Evolutionary conservation across 140 eudicot genomes (phyloP), one percentile per base, ranked within the genome.

Genomic region (Stevia rebaudiana): DNA sequence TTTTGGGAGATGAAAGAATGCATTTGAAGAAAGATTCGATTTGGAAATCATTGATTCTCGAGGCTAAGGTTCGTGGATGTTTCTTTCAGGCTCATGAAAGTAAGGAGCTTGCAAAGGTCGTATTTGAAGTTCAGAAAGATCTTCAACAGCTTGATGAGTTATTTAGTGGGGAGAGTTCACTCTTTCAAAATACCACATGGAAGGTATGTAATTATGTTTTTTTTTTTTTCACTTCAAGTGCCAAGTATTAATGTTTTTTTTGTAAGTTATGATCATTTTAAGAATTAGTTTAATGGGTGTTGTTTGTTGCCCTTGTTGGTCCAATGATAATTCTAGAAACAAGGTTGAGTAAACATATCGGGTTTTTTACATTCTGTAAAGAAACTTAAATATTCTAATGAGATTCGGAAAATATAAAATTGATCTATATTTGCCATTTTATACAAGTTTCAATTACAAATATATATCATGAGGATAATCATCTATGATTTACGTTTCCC

Each of bases 121-220:
- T 89, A 36, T 22, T 80, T 50, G 80, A 85, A 68, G 83, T 78
- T 31, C 84, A 81, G 74, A 79, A 83, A 62, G 95, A 86, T 68
- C 81, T 90, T 42, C 63, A 73, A 33, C 85, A 83, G 53, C 94
- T 86, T 16, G 92, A 86, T 11, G 92, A 89, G 73, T 70, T 89
- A 54, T 79, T 90, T 4, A 76, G 68, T 23, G 86, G 75, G 9
- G 78, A 86, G 36, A 83, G 81, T 65, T 39, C 63, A 48, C 74
- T 86, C 37, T 86, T 86, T 70, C 21, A 15, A 67, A 73, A 28
- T 66, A 75, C 81, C 31, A 76, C 68, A 47, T 86, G 95, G 95
- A 82, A 83, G 90, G 95, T 86, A 74, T 33, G 39, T 50, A 74
- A 43, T 50, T 50, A 3, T 2, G 3, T 16, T 17, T 7, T 39